Evolutionary conservation across 805 yeast genomes (phyloP).

Genomic region (Priceomyces haplophilus): DNA sequence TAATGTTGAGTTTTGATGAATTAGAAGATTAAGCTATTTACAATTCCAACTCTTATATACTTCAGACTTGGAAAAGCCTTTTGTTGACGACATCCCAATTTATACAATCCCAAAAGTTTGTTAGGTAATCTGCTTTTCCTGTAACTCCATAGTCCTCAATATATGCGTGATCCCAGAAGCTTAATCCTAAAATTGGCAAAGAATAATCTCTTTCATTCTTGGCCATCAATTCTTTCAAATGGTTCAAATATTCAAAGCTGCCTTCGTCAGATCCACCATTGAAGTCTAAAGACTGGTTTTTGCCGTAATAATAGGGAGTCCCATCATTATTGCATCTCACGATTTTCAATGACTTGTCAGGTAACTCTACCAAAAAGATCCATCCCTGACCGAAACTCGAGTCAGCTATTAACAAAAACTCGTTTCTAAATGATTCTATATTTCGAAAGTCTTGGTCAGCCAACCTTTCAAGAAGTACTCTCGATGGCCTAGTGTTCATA

Average conservation of each 20-base stretch:
- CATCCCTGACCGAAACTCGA: slow-evolving; percentile 66
- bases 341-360: slow-evolving; percentile 55
- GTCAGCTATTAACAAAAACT: slow-evolving; percentile 50
- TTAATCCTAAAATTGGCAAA: slow-evolving; percentile 73
- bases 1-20: slow-evolving; percentile 22
- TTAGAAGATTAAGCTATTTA: slow-evolving; percentile 7
- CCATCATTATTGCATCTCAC: slow-evolving; percentile 68
- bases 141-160: slow-evolving; percentile 76
- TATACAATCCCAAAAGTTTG: slow-evolving; percentile 70
- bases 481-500: slow-evolving; percentile 32
- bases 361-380: slow-evolving; percentile 67
- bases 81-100: slow-evolving; percentile 77
- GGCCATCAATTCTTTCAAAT: slow-evolving; percentile 41
- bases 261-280: slow-evolving; percentile 65
- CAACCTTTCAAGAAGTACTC: slow-evolving; percentile 37
- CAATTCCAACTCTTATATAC: slow-evolving; percentile 4
- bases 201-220: slow-evolving; percentile 53
- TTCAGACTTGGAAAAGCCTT: slow-evolving; percentile 42
- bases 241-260: slow-evolving; percentile 46
- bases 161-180: slow-evolving; percentile 90
- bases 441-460: slow-evolving; percentile 31
- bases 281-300: slow-evolving; percentile 71
- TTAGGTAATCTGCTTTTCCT: slow-evolving; percentile 70
- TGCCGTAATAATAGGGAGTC: slow-evolving; percentile 67
- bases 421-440: slow-evolving; percentile 50